Base-by-base conservation (phyloP, 139 green algal species). In the Micractinium sp. region DNA sequence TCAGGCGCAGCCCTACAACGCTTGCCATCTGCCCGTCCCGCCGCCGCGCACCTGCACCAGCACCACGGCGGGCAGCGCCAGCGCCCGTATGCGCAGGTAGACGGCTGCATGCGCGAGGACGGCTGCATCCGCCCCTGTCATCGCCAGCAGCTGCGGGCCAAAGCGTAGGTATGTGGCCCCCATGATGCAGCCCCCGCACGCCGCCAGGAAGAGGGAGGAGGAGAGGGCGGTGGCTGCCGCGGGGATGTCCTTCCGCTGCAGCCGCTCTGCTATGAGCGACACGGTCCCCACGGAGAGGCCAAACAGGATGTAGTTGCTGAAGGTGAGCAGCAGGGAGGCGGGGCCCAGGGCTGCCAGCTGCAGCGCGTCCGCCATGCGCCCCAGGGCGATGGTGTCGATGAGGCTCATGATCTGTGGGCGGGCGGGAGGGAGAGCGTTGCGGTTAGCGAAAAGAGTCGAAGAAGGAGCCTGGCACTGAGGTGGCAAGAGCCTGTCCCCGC, bases 261-360 rank as follows among this genome's bases (percentile, higher is more conserved):
- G 71, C 5, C 60, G 36, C 73, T 91, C 85, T 0, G 84, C 88
- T 19, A 94, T 33, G 0, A 87, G 89, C 5, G 85, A 88, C 71
- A 94, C 92, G 5, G 91, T 94, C n/a, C 92, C 86, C 13, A 96
- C 89, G 25, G 87, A 86, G 31, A 96, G 91, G 1, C 89, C 87
- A 22, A 94, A 91, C 63, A 96, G 95, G 39, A 94, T 75, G 80
- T 97, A 97, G 79, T 91, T 92, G 74, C 74, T 53, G 74, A 97
- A 96, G 35, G 88, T 94, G 83, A 97, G 97, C 13, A 98, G 89
- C 67, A 97, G 90, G 66, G 92, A 95, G 85, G 92, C 95, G 27
- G 96, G 96, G 0, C 96, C 96, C 47, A 98, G 91, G 3, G 95
- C 95, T 0, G 95, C 95, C 35, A 97, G 89, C 91, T 96, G 90